Evolutionary conservation across 2,329 filamentous ascomycete species (phyloP), one percentile per base, ranked within the genome.

Genomic region (Beauveria sp.): DNA sequence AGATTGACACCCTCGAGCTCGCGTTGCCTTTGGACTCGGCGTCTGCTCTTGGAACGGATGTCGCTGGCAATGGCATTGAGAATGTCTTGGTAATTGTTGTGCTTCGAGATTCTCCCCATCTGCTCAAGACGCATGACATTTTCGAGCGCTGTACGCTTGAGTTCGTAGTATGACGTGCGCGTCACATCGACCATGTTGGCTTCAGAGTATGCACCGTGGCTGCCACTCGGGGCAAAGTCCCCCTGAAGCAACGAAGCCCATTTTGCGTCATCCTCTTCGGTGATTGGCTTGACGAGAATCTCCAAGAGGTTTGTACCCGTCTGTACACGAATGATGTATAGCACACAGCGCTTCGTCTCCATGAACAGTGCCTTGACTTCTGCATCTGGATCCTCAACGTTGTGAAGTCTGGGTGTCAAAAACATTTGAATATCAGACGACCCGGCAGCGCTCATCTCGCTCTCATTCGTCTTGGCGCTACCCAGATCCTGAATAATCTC

Each of bases 281-380:
- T 86, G 65, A 97, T 92, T 18, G 91, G 91, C 70, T 94, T 96
- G 65, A 96, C 88, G 67, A 99, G 84, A 64, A 99, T 96, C 64
- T 97, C 92, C 73, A 97, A 86, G n/a, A 99, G 83, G 68, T 93
- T 96, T 56, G 87, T 79, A 9, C 94, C 94, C 2, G 90, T 91
- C 74, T 99, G 96, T 41, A 99, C 89, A 62, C 94, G 89, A 70
- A 99, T 97, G 72, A 99, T 97, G 75, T 97, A 99, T 64, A 99
- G 79, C 46, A 97, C 89, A 70, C 94, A 96, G 68, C 94, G 87
- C 77, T 99, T 99, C 3, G 94, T 97, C 76, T 97, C 94, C 86
- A 97, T 97, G 73, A 97, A 97, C 3, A 99, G 81, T 1, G 92
- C 83, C 76, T 97, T 97, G 64, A 94, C 81, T 63, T 94, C 90